Evolutionary conservation across 2,329 filamentous ascomycete genomes (phyloP).

Genomic region (Plenodomus lindquistii): DNA sequence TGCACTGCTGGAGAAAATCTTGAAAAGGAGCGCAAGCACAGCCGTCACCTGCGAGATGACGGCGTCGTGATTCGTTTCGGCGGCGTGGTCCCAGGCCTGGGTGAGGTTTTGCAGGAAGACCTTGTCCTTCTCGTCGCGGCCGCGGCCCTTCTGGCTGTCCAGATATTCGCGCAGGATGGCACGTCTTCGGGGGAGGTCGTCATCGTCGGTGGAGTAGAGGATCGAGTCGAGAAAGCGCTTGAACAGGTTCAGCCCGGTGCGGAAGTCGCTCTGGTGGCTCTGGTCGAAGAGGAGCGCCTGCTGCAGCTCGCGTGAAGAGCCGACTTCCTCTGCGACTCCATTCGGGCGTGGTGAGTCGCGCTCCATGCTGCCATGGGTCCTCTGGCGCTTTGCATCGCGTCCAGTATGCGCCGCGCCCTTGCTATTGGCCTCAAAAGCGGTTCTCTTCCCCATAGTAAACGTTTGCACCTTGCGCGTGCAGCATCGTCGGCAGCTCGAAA

Average conservation of each 20-base stretch:
- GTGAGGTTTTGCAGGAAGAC: conserved; percentile 78
- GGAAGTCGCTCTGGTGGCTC: conserved; percentile 31
- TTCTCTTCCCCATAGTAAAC: conserved; percentile 37
- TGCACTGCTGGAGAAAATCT: conserved; percentile 72
- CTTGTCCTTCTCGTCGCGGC: conserved; percentile 58
- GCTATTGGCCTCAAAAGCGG: conserved; percentile 35
- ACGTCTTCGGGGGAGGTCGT: conserved; percentile 53
- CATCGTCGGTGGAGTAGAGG: conserved; percentile 59
- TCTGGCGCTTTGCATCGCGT: conserved; percentile 39
- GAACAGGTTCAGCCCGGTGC: conserved; percentile 65
- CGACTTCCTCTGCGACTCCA: conserved; percentile 34
- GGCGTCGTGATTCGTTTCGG: conserved; percentile 76
- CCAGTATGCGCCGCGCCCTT: conserved; percentile 18
- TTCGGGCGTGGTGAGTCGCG: conserved; percentile 27
- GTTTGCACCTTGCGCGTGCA: conserved; percentile 9
- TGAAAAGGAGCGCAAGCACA: conserved; percentile 79
- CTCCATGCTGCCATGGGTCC: conserved; percentile 29
- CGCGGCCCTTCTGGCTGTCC: conserved; percentile 57
- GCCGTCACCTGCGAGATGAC: conserved; percentile 80
- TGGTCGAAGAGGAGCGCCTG: conserved; percentile 44
- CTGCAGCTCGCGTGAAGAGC: conserved; percentile 41
- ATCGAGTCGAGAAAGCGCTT: conserved; percentile 70
- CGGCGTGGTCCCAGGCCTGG: conserved; percentile 85
- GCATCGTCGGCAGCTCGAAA: conserved; percentile 15
- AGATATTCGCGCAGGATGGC: conserved; percentile 72